Base-by-base conservation (phyloP, 2,329 filamentous ascomycete genomes). In the Trichoderma gracile region DNA sequence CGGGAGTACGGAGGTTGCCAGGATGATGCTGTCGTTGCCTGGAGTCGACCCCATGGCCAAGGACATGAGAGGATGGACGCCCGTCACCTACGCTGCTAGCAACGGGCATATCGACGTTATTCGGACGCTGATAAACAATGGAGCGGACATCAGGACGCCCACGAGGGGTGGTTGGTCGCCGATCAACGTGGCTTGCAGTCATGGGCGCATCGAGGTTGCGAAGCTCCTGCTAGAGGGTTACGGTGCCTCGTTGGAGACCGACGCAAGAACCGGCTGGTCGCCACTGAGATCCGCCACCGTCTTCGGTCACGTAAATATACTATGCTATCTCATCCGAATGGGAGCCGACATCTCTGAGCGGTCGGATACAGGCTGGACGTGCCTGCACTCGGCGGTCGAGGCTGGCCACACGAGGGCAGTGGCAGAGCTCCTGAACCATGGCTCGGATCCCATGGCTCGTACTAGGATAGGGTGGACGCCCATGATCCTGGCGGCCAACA, bases 301-400 rank as follows among this genome's bases (percentile, higher is more conserved):
- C 5, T 45, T 49, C 8, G 65, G 65, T 6, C 54, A 56, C 43
- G 45, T 42, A 42, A 40, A 61, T 2, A 65, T 65, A 27, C 7
- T 65, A 6, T 30, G 25, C n/a, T 38, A 59, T 19, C 61, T 67
- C n/a, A 52, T 67, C 12, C 52, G 59, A n/a, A 66, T 30, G 14
- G 61, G 64, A 3, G 66, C 65, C 14, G 57, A 66, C 38, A 47
- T 57, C 3, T 49, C 49, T 7, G 47, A 49, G 3, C 40, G 33
- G 33, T 50, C 40, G 3, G n/a, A 17, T 15, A 15, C 46, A 10
- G 65, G 65, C n/a, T 66, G 65, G 65, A 66, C 52, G 5, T 58
- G 42, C 23, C 52, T 66, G 19, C 62, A 66, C 21, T 52, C 50
- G n/a, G 65, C 65, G 6, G 65, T 56, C 1, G 58, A 65, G 8